Base-by-base conservation (phyloP, 345 rosid species). In the Ceriops tagal region DNA sequence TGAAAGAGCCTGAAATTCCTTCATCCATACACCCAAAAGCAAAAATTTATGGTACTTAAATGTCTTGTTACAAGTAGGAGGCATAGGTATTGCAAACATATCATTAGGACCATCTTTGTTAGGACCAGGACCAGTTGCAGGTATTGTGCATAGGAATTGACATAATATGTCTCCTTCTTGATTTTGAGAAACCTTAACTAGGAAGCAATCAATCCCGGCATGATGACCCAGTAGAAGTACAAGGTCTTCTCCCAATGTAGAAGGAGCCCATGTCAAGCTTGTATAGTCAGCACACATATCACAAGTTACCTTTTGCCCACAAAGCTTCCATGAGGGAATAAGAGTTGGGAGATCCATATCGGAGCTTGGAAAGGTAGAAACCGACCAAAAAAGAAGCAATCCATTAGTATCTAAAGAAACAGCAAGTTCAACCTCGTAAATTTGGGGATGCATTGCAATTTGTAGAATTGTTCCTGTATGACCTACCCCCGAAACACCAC, bases 371-470 rank as follows among this genome's bases (percentile, higher is more conserved):
- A 71, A 9, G 73, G 80, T 62, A 59, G 86, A 80, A 60, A 82
- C 77, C 10, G 83, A 79, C 96, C 98, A 90, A 70, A 93, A 83
- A 26, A 90, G 72, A 68, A 93, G 80, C 71, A 87, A 71, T 18
- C 98, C 98, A 65, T 87, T 78, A 43, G 87, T 83, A 81, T 90
- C 98, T 78, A 90, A 77, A 58, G 98, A 90, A 75, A 77, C 96
- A 72, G 83, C 89, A 63, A 87, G 69, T 75, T 80, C 86, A 61
- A 60, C 71, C 71, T 82, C 89, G 52, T 78, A 74, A 58, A 79
- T 67, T 79, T 64, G 57, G 58, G 93, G 93, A 76, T 86, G 87
- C 52, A 87, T 60, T 61, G 83, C 86, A 81, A 90, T 82, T 74
- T 88, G 88, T 61, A 86, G 75, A 69, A 90, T 84, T 78, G 79